phyloP scores from a whole-genome alignment of 257 asterid species.

The Euphrasia confusa region DNA sequence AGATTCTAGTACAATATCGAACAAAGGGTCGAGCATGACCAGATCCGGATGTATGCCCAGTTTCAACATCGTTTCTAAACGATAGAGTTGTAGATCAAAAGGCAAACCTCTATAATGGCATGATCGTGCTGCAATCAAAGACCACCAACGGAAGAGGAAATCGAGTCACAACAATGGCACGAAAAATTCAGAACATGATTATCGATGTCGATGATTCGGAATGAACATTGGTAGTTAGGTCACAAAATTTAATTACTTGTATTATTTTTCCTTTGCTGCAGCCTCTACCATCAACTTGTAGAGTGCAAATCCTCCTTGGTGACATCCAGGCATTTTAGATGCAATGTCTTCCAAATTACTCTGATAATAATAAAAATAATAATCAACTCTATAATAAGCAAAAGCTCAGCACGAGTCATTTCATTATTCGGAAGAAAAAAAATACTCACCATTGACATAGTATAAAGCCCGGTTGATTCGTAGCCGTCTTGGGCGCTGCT shows the following conservation, averaged over 20 bases:
- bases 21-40: too few relatives aligned
- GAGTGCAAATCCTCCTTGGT: constrained; percentile 85
- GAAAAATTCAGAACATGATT: too few relatives aligned
- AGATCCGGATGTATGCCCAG: too few relatives aligned
- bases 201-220: too few relatives aligned
- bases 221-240: too few relatives aligned
- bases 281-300: constrained; percentile 60
- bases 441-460: constrained; percentile 62
- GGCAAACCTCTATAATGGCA: too few relatives aligned
- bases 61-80: too few relatives aligned
- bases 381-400: background rate
- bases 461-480: constrained; percentile 76
- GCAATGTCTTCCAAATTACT: constrained; percentile 42
- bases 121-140: too few relatives aligned
- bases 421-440: background rate
- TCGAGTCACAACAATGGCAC: too few relatives aligned
- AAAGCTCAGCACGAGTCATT: background rate
- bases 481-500: constrained; percentile 70
- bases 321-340: constrained; percentile 90
- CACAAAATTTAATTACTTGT: background rate
- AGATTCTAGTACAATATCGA: too few relatives aligned
- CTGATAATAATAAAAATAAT: constrained; percentile 23
- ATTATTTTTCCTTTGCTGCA: constrained; percentile 19
- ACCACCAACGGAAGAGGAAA: too few relatives aligned
- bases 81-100: too few relatives aligned